Evolutionary conservation across 257 asterid genomes (phyloP), one percentile per base, ranked within the genome.

Genomic region (Gentiana macrophylla): DNA sequence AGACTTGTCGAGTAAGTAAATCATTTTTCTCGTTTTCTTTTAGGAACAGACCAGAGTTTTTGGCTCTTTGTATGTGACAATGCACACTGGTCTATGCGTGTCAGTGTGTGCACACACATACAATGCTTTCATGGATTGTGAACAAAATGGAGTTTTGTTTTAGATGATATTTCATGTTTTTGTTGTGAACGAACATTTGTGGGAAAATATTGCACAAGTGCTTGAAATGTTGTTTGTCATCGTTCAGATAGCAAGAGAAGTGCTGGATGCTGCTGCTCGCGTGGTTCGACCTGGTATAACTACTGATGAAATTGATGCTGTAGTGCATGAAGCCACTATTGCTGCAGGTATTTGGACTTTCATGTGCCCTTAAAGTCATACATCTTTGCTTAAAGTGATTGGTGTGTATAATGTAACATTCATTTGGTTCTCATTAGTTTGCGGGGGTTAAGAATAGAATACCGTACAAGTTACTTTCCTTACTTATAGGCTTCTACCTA

Each of bases 221-320:
- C 59, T 64, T 58, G 52, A 44, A 8, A 15, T 32, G 48, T 43
- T 12, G 37, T 49, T 36, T 53, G 24, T 35, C 13, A 7, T 36
- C 11, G 37, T 75, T 60, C 91, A 92, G 99, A 83, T 92, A 53
- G 89, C 74, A 60, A 85, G 99, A 72, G 95, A 92, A 72, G 97
- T 88, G 71, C 62, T 92, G 74, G 99, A 92, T 74, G 94, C 95
- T 53, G 99, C 99, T 67, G 99, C 97, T 70, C 86, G 91, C 67
- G 72, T 86, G 53, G 66, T 92, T 70, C 77, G 84, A 64, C 94
- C 99, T 62, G 99, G 99, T 61, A 75, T 92, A 67, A 92, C 97
- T 49, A 88, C 99, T 3, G 99, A 92, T 79, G 94, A 92, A 75
- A 88, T 92, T 77, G 99, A 92, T 76, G 94, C 81, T 0, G 94